Evolutionary conservation across 208 protist genomes (phyloP), one percentile per base, ranked within the genome.

Genomic region (Kentomonas sorsogonicus): DNA sequence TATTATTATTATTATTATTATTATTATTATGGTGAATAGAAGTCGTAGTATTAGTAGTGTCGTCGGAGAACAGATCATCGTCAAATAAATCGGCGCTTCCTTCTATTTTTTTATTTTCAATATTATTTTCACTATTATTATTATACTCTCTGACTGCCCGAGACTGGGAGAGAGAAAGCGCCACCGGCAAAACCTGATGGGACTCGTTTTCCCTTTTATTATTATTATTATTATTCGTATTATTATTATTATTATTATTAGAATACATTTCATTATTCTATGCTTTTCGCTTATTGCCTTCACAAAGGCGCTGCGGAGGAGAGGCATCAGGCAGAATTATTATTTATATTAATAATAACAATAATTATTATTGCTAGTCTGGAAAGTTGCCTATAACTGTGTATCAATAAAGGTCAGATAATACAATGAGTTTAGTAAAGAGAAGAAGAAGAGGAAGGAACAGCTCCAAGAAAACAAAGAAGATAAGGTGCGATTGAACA

Each of bases 1-100:
- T 48, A 48, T 48, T 48, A 48, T 69, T 15, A 86, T 78, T 5
- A 62, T 59, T 18, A 40, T 34, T 11, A 56, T 10, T 33, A 16
- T 40, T 22, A 44, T 62, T 50, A 53, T 62, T 47, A 44, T 50
- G 5, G 13, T 36, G n/a, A 36, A 31, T 58, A 23, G 7, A 6
- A 11, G 15, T 3, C 31, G n/a, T 27, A 20, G 15, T 29, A 25
- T 16, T 4, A 27, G 25, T 31, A 10, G 23, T 18, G n/a, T 52
- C 46, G 46, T 5, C 16, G 46, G 11, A 11, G 43, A 15, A 15
- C 6, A 31, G 40, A 55, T 26, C n/a, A 57, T 38, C 18, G 43
- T 1, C 2, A 64, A 48, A 39, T 56, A 51, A 3, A 64, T 51
- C 0, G 16, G 16, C 2, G 38, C 15, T 1, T 39, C 6, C 2